A percentile compares a stretch with the other conserved stretches of the same genome.
Conservation (phyloP, 2,329 filamentous ascomycete species). For the Davidsoniella neocaledoniae region DNA sequence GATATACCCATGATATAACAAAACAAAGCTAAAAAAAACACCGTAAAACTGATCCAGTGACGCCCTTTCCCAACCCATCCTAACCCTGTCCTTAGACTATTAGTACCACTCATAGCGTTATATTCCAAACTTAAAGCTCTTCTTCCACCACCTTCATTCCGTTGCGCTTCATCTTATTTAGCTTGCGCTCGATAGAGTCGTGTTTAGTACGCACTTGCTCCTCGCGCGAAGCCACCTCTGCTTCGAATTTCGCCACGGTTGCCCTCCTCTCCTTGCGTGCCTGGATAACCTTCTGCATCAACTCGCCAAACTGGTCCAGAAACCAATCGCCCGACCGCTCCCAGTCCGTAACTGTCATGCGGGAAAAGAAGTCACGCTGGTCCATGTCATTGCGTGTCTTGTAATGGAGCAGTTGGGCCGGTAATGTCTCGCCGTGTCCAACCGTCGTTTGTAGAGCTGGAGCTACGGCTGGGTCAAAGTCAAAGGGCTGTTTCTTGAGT, state of each 20-base stretch:
- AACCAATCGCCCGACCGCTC: slow-evolving; percentile 45
- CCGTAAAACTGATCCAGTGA: too few species aligned
- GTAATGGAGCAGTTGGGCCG: slow-evolving; percentile 33
- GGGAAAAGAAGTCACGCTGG: slow-evolving; percentile 33
- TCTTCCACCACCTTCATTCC: slow-evolving; percentile 35
- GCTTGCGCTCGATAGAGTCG: slow-evolving; percentile 36
- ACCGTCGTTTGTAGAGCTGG: slow-evolving; percentile 19
- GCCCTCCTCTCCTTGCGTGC: slow-evolving; percentile 33
- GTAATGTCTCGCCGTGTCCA: slow-evolving; percentile 25
- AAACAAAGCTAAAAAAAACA: background rate
- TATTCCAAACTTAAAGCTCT: slow-evolving; percentile 2
- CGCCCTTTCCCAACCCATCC: too few species aligned
- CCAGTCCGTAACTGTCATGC: slow-evolving; percentile 39
- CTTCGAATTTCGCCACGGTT: slow-evolving; percentile 34
- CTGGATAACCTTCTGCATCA: slow-evolving; percentile 31
- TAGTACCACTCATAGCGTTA: background rate
- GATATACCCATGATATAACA: background rate
- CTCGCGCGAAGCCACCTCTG: slow-evolving; percentile 37
- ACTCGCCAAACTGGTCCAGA: slow-evolving; percentile 32
- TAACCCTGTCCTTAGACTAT: too few species aligned
- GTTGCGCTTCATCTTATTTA: slow-evolving; percentile 38
- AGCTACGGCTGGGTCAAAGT: slow-evolving; percentile 34
- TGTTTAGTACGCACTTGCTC: slow-evolving; percentile 35
- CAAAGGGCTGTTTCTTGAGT: slow-evolving; percentile 35
- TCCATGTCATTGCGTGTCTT: slow-evolving; percentile 28